Evolutionary conservation across 2,329 filamentous ascomycete genomes (phyloP), one percentile per base, ranked within the genome.

Genomic region (Arthrobotrys musiformis): DNA sequence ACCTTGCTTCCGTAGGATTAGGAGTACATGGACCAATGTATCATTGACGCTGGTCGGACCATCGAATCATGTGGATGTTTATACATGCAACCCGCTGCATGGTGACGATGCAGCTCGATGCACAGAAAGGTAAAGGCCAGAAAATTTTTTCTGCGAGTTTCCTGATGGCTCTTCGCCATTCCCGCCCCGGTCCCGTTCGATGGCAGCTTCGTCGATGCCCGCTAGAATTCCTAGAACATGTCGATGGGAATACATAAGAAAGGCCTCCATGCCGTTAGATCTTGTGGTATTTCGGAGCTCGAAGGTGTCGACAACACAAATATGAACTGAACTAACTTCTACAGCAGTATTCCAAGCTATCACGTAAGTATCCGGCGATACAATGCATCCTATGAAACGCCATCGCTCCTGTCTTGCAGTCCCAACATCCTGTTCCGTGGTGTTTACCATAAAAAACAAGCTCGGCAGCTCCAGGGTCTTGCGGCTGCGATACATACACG

Each of bases 81-180:
- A 69, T 60, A n/a, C n/a, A 52, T 76, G 72, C 72, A 76, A 70
- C 63, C 48, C 35, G 72, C 72, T 76, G 72, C 72, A 76, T 76
- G 72, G 72, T 76, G 72, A 76, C 72, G 72, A 76, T 76, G 72
- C 72, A 76, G 64, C 72, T 69, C 72, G 72, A 76, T 76, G 64
- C 64, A 76, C 63, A 69, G 63, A 76, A 64, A 61, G 72, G 61
- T 66, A 58, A 76, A 69, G 40, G 24, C 11, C 44, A 30, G 40
- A 56, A 76, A 76, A 62, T 24, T 52, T 68, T 75, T 69, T 76
- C 72, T 46, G 9, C 22, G 48, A 37, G 35, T 58, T 70, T 76
- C 72, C 28, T 44, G 64, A 70, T 52, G 58, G 58, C 56, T 61
- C 70, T 62, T 64, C 48, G 22, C 46, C 35, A 17, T 58, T 76